A percentile compares a stretch with the other conserved stretches of the same genome.
phyloP scores from a whole-genome alignment of 768 basidiomycete genomes.

The Sarcodon aspratus region DNA sequence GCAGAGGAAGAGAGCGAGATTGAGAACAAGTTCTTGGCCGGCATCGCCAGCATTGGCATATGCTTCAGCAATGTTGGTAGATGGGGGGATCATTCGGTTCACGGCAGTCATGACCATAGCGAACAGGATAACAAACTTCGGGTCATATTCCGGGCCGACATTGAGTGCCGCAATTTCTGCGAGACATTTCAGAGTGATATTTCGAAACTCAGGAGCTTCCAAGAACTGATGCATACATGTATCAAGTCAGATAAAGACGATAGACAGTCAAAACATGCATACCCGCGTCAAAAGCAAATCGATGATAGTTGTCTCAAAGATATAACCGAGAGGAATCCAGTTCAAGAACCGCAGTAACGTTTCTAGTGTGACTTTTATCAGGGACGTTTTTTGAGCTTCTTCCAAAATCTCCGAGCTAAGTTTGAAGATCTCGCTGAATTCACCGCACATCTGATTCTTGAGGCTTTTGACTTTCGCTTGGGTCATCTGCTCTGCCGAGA shows the following conservation, averaged over 20 bases:
- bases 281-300: constrained; percentile 88
- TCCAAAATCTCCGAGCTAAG: constrained; percentile 94
- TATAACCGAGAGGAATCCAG: constrained; percentile 98
- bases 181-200: constrained; percentile 91
- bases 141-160: constrained; percentile 94
- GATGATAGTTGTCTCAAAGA: constrained; percentile 96
- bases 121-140: constrained; percentile 95
- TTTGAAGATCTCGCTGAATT: constrained; percentile 96
- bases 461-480: constrained; percentile 95
- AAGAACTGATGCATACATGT: constrained; percentile 58
- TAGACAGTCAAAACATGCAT: constrained; percentile 21
- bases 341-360: constrained; percentile 93
- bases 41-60: constrained; percentile 84
- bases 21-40: constrained; percentile 94
- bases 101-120: constrained; percentile 97
- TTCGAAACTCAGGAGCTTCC: constrained; percentile 93
- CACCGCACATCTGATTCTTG: constrained; percentile 96
- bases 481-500: constrained; percentile 97
- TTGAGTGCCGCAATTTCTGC: constrained; percentile 93
- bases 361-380: constrained; percentile 92
- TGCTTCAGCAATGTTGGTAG: constrained; percentile 87
- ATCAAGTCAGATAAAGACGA: constrained; percentile 7
- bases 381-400: constrained; percentile 90
- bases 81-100: constrained; percentile 94
- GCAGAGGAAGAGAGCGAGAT: constrained; percentile 92